Base-by-base conservation (phyloP, 768 basidiomycete genomes). In the Lenzites betulinus region DNA sequence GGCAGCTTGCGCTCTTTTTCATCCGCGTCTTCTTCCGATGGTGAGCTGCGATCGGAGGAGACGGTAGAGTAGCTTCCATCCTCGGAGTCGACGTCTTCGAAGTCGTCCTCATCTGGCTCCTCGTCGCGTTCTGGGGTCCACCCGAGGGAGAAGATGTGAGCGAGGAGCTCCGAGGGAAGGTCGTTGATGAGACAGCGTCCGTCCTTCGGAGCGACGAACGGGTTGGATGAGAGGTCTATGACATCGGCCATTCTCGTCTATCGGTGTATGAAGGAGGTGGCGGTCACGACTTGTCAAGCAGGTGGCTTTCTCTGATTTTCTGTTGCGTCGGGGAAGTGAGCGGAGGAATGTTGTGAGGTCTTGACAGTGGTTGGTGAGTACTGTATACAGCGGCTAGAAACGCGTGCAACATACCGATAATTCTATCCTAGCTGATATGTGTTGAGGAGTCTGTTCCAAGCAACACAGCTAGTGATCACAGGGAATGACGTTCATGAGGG, bases 91-190 rank as follows among this genome's bases (percentile, higher is more conserved):
- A 69, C 72, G 42, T 71, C 66, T 38, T 59, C 65, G 28, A 63
- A 69, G 44, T 62, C 68, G n/a, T 47, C 50, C 26, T 64, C 66
- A 49, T 65, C 64, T 20, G 51, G 44, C 50, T 71, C 73, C 8
- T 75, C 28, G 42, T 51, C 51, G 43, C 58, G 50, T 18, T 53
- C 58, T 6, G 51, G 58, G 1, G 51, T 52, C 43, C 51, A 51
- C 33, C 52, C 46, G 33, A 48, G 59, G 36, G 55, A 60, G 62
- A 76, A 76, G 20, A 76, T 81, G 44, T 81, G 74, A 20, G 81
- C 73, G 57, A 89, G 74, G 52, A 88, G 75, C 64, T 89, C 87
- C 53, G 83, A 78, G 30, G 86, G 86, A 49, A 87, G 77, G 6
- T 74, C 66, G 66, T 81, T 74, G 54, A 85, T 75, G 47, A 71